phyloP scores from a whole-genome alignment of 805 yeast genomes.

The Clavispora asparagi region DNA sequence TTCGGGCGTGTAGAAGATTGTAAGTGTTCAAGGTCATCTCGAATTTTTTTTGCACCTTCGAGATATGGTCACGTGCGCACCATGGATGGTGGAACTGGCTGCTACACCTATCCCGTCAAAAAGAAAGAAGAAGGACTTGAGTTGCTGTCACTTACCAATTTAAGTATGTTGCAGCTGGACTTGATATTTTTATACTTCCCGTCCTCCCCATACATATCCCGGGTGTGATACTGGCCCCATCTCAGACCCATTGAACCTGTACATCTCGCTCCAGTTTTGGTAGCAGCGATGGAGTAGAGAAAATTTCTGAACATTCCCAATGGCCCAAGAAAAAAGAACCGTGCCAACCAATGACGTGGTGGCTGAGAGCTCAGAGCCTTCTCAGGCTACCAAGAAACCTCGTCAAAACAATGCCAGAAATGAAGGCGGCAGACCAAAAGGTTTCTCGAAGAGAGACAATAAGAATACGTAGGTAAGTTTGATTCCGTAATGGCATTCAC shows the following conservation, averaged over 20 bases:
- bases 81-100: not conserved
- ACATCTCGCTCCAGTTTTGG: not conserved
- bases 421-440: constrained; percentile 3
- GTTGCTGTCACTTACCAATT: no score
- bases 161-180: no score
- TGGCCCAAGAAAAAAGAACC: constrained; percentile 12
- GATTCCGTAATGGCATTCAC: constrained; percentile 2
- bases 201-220: no score
- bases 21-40: not conserved
- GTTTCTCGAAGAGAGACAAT: constrained; percentile 21
- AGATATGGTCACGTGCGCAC: constrained; percentile 9
- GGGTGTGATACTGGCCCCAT: no score
- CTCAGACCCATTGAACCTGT: not conserved
- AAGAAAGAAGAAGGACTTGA: no score
- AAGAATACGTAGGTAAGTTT: constrained; percentile 58
- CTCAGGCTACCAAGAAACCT: constrained; percentile 4
- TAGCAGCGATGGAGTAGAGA: not conserved
- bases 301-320: not conserved
- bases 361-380: constrained; percentile 5
- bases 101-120: not conserved
- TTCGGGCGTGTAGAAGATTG: not conserved
- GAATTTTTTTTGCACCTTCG: constrained; percentile 4
- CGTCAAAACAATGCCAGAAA: constrained; percentile 4
- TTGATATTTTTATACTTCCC: no score
- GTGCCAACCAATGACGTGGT: constrained; percentile 7